These are phyloP conservation scores for Phytophthora hybrid DNA, from an alignment of 352 stramenopile species.

Conservation along the genomic window DNA sequence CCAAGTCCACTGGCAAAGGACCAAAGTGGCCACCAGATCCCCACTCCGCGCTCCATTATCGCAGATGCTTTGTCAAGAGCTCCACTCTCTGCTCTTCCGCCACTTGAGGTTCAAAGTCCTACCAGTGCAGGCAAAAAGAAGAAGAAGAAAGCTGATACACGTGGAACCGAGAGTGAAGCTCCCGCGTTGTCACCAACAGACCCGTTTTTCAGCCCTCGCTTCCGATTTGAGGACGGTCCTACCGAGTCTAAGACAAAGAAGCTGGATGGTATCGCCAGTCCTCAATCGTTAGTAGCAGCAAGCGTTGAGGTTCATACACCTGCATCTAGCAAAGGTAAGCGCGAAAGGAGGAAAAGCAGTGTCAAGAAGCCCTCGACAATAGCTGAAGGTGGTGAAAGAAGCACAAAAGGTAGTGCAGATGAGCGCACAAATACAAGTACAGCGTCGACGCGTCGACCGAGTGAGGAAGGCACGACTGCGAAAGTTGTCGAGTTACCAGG, in stretches of 20 bases:
- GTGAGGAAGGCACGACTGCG: not conserved
- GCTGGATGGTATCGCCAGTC: conserved; percentile 7
- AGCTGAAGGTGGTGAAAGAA: conserved; percentile 3
- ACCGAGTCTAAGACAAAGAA: conserved; percentile 17
- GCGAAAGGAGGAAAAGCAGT: conserved; percentile 34
- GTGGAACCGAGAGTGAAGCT: conserved; percentile 7
- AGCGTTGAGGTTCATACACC: conserved; percentile 6
- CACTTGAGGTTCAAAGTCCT: conserved; percentile 34
- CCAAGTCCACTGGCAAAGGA: conserved; percentile 59
- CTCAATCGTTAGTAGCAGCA: not conserved
- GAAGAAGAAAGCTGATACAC: conserved; percentile 10
- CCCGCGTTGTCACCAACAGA: conserved; percentile 51
- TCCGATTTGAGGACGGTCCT: conserved; percentile 51
- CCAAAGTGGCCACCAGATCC: conserved; percentile 37
- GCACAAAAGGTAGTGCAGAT: not conserved
- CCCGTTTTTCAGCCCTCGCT: conserved; percentile 76
- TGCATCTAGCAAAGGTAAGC: conserved; percentile 14
- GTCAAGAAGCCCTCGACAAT: conserved; percentile 21
- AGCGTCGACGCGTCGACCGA: conserved; percentile 3
- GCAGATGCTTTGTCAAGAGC: conserved; percentile 58
- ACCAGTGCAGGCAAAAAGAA: conserved; percentile 25
- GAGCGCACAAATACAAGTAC: conserved; percentile 14
- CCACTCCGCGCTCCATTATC: conserved; percentile 63
- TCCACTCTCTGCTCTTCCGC: conserved; percentile 49
- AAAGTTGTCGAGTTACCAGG: not conserved